Conservation (phyloP, 257 asterid genomes). For the Paraleonurus japonicus region DNA sequence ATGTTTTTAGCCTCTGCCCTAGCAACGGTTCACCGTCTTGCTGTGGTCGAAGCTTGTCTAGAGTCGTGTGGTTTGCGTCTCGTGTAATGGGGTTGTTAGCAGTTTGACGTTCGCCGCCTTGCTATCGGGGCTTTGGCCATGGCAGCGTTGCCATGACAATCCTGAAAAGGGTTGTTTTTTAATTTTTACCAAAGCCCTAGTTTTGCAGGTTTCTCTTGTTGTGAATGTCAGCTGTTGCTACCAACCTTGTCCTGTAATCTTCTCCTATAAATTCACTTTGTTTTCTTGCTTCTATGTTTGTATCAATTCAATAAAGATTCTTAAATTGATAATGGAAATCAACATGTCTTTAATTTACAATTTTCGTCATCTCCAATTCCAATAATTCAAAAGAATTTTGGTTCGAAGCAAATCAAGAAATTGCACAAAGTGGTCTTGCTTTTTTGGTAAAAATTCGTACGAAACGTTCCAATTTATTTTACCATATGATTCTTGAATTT, state of each 20-base stretch:
- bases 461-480: too few species aligned
- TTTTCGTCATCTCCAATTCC: not conserved
- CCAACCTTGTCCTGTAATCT: constrained; percentile 38
- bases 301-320: constrained; percentile 31
- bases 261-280: constrained; percentile 16
- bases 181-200: constrained; percentile 48
- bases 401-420: not conserved
- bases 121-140: constrained; percentile 57
- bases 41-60: constrained; percentile 19
- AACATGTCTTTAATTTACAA: too few species aligned
- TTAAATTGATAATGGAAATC: too few species aligned
- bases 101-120: constrained; percentile 42
- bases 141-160: constrained; percentile 71
- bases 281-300: constrained; percentile 7
- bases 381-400: not conserved
- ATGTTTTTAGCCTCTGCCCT: constrained; percentile 42
- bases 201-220: constrained; percentile 64
- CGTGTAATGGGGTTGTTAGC: constrained; percentile 31
- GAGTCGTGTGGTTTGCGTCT: constrained; percentile 6
- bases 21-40: not conserved
- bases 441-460: too few species aligned
- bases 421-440: not conserved
- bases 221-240: constrained; percentile 40
- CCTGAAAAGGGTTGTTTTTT: constrained; percentile 44
- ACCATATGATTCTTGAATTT: too few species aligned